These are phyloP conservation scores for Sungouiozyma intestinalis DNA, from an alignment of 805 yeast species.

Conservation along the genomic window DNA sequence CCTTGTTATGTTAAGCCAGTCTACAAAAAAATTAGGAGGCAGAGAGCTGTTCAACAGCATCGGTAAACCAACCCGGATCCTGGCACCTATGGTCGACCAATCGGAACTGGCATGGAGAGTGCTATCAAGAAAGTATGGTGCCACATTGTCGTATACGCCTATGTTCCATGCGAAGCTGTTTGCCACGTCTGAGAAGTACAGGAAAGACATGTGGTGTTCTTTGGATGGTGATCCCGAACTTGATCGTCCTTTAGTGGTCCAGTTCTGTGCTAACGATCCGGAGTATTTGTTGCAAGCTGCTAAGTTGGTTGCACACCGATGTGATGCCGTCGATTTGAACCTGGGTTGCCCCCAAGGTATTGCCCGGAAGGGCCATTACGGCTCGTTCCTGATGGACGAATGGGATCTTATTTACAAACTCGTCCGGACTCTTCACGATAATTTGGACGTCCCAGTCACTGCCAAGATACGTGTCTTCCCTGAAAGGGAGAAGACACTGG, in stretches of 20 bases:
- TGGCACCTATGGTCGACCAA: slow-evolving; percentile 99
- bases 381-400: slow-evolving; percentile 93
- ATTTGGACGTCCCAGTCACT: slow-evolving; percentile 79
- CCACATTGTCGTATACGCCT: slow-evolving; percentile 89
- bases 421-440: slow-evolving; percentile 62
- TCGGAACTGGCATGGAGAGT: slow-evolving; percentile 93
- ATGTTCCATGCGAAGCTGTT: slow-evolving; percentile 92
- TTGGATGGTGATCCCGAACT: slow-evolving; percentile 57
- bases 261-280: slow-evolving; percentile 94
- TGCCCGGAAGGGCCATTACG: slow-evolving; percentile 89
- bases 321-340: slow-evolving; percentile 94
- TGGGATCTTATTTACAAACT: slow-evolving; percentile 74
- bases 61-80: slow-evolving; percentile 71
- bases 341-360: slow-evolving; percentile 98
- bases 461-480: slow-evolving; percentile 90
- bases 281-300: slow-evolving; percentile 78
- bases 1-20: slow-evolving; percentile 1
- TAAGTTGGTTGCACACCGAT: slow-evolving; percentile 59
- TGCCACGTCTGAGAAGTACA: slow-evolving; percentile 73
- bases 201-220: slow-evolving; percentile 61
- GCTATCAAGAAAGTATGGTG: slow-evolving; percentile 79
- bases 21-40: slow-evolving; percentile 38
- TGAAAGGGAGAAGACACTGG: slow-evolving; percentile 70
- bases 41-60: slow-evolving; percentile 58
- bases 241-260: slow-evolving; percentile 87